Percentiles rank a stretch among this genome's conserved stretches.
phyloP scores from a whole-genome alignment of 2,329 filamentous ascomycete species.

The Calonectria hongkongensis region DNA sequence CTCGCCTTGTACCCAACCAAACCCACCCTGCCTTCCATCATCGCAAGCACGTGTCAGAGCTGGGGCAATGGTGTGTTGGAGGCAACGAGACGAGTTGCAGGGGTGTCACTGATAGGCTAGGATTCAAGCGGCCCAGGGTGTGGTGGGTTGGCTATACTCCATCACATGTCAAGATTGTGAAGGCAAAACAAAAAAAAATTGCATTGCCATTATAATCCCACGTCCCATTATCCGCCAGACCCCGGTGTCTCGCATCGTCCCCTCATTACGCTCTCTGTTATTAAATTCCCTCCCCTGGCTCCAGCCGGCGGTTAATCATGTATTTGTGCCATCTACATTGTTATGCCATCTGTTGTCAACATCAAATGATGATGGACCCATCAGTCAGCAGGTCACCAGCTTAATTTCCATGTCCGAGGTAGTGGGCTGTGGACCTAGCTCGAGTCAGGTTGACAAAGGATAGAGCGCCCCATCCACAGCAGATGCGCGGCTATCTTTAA shows the following conservation, averaged over 20 bases:
- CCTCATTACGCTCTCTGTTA: constrained; percentile 1
- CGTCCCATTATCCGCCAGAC: constrained; percentile 14
- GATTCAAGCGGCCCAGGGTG: constrained; percentile 31
- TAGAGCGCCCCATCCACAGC: constrained; percentile 15
- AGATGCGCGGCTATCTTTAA: constrained; percentile 13
- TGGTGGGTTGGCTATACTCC: constrained; percentile 39
- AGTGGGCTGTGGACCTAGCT: constrained; percentile 21
- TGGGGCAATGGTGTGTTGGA: constrained; percentile 45
- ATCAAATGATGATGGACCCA: constrained; percentile 17
- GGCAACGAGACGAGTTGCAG: constrained; percentile 29
- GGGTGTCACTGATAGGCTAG: constrained; percentile 27
- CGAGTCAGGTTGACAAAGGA: constrained; percentile 16
- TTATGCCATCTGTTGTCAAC: not conserved
- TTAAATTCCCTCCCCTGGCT: constrained; percentile 13
- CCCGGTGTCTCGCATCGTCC: constrained; percentile 8
- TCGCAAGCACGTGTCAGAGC: constrained; percentile 55
- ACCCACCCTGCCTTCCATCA: constrained; percentile 1
- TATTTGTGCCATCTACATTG: constrained; percentile 15
- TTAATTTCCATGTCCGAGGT: constrained; percentile 23
- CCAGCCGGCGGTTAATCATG: not conserved
- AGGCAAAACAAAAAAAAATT: constrained; percentile 33
- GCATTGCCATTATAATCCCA: constrained; percentile 21
- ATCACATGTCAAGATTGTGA: constrained; percentile 55
- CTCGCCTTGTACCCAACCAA: not conserved
- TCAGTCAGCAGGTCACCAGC: constrained; percentile 24